These are phyloP conservation scores for Lycium barbarum DNA, from an alignment of 257 asterid species.

Conservation along the genomic window DNA sequence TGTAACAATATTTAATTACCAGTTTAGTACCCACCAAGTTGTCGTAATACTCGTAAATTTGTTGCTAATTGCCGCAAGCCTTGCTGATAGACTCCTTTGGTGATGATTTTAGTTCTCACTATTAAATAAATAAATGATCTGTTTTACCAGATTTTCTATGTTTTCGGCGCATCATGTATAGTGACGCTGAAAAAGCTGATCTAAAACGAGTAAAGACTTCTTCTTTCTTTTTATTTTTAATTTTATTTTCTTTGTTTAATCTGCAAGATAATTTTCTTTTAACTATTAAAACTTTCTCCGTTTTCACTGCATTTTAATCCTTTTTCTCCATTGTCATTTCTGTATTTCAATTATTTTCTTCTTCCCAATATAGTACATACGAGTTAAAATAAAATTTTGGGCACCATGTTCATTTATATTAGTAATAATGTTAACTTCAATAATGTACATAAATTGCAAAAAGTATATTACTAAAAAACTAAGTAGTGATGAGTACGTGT, in stretches of 20 bases:
- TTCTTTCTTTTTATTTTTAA: background rate
- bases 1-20: too few species aligned
- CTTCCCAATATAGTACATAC: background rate
- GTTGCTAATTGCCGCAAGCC: background rate
- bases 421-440: background rate
- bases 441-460: background rate
- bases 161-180: background rate
- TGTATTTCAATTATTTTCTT: background rate
- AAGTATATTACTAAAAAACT: background rate
- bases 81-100: too few species aligned
- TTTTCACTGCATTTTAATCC: too few species aligned
- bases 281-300: background rate
- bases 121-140: too few species aligned
- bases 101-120: too few species aligned
- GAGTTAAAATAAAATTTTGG: background rate
- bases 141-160: background rate
- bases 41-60: background rate
- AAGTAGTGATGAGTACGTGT: background rate
- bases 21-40: too few species aligned
- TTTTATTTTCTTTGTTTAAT: too few species aligned
- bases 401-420: background rate
- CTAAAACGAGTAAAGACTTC: background rate
- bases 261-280: background rate
- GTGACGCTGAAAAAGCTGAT: background rate
- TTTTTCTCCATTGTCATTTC: background rate